Evolutionary conservation across 768 basidiomycete species (phyloP), one percentile per base, ranked within the genome.

Genomic region (Lactarius vividus): DNA sequence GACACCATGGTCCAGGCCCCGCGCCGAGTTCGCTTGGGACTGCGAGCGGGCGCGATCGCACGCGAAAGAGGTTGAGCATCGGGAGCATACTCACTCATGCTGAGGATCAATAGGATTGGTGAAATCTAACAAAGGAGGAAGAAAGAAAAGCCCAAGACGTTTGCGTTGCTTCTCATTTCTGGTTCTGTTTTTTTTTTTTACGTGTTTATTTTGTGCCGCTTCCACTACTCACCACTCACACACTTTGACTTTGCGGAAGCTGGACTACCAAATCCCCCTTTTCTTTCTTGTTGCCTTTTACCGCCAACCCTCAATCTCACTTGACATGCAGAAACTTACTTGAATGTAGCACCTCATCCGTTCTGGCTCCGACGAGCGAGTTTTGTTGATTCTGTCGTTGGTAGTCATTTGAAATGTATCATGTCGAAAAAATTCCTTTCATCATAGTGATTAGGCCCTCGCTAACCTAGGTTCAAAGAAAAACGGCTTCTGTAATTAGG

Each of bases 41-140:
- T 4, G 31, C 39, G 23, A 23, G 39, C n/a, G 29, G 55, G 29
- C 1, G 49, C 15, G 67, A 68, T 40, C 61, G 58, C 18, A 28
- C 29, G 13, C 49, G 66, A 33, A 70, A 70, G 60, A 37, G 60
- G 49, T 29, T 68, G 52, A 57, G 46, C n/a, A 70, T 70, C 10
- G 60, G 69, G 60, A 64, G 57, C 18, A 62, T 70, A 55, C 46
- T 70, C 15, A 4, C 62, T 26, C 11, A 52, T 7, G 5, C 23
- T 52, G 49, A 26, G 28, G 53, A 58, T 13, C 63, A 64, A 4
- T 26, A 66, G 40, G 26, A 13, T 59, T 40, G 39, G 15, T 28
- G 20, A 56, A 46, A 20, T 61, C 23, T 23, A 56, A 29, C 28
- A 29, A 39, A n/a, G 33, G 53, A 37, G 54, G 40, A 35, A 29